Conservation (phyloP, 805 yeast species). For the Starmerella sp. region DNA sequence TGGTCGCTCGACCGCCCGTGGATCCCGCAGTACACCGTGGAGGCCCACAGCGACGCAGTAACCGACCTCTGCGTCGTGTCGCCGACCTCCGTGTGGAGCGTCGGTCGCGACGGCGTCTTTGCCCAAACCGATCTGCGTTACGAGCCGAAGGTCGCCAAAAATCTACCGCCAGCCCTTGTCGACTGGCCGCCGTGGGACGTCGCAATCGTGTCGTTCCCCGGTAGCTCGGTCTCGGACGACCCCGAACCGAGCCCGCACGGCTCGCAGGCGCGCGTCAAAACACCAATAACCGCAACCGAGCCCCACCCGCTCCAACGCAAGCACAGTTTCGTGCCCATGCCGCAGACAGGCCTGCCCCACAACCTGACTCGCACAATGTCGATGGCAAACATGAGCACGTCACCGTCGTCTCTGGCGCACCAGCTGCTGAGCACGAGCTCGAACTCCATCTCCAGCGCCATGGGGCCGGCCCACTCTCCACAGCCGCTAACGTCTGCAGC, state of each 20-base stretch:
- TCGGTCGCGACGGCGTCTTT: conserved; percentile 41
- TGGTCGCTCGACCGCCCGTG: conserved; percentile 42
- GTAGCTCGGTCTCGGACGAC: neutral
- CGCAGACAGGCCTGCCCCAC: neutral
- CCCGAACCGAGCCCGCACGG: neutral
- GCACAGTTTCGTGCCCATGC: neutral
- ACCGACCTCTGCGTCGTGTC: conserved; percentile 37
- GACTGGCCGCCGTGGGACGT: conserved; percentile 44
- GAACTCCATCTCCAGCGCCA: neutral
- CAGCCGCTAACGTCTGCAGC: neutral
- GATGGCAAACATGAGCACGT: conserved; percentile 2
- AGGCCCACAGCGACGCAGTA: conserved; percentile 39
- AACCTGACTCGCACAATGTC: conserved; percentile 1
- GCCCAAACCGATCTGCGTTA: conserved; percentile 38
- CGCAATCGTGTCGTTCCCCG: conserved; percentile 10
- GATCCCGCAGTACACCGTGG: conserved; percentile 51
- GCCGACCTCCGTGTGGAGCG: conserved; percentile 34
- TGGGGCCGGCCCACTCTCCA: neutral
- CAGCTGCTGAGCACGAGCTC: conserved; percentile 1
- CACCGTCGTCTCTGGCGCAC: neutral
- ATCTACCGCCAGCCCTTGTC: conserved; percentile 40
- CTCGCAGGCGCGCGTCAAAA: neutral
- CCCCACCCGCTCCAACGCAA: neutral
- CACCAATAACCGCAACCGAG: neutral
- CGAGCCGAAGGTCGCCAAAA: conserved; percentile 38